Conservation (phyloP, 179 eudicot species). For the Dionaea muscipula region DNA sequence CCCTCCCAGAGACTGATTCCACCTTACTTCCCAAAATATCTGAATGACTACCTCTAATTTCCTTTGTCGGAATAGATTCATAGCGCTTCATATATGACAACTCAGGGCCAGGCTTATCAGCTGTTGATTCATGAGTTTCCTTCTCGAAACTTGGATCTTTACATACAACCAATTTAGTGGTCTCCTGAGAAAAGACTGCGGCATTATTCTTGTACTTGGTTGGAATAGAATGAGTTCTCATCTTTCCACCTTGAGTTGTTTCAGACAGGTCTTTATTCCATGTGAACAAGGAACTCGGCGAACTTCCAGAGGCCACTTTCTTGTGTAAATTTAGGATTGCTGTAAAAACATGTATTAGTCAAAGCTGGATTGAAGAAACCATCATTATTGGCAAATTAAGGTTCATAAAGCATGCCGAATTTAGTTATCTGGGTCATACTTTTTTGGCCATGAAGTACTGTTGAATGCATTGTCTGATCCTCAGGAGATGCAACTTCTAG, state of each 20-base stretch:
- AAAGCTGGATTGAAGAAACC: neutral
- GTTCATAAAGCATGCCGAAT: neutral
- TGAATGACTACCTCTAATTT: conserved; percentile 15
- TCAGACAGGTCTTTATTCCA: conserved; percentile 22
- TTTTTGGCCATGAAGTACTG: conserved; percentile 23
- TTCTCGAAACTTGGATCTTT: conserved; percentile 13
- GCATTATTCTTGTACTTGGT: conserved; percentile 14
- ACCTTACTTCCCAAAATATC: conserved; percentile 12
- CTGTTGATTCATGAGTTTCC: conserved; percentile 9
- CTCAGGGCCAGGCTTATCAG: conserved; percentile 21
- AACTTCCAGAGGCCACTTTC: conserved; percentile 21
- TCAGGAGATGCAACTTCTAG: conserved; percentile 24
- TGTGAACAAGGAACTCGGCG: conserved; percentile 21
- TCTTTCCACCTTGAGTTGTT: conserved; percentile 14
- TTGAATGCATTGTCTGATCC: conserved; percentile 16
- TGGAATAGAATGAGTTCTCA: conserved; percentile 16
- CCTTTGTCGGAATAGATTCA: conserved; percentile 14
- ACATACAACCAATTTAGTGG: conserved; percentile 11
- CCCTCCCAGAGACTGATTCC: conserved; percentile 18
- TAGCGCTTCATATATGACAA: conserved; percentile 9
- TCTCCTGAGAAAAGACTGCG: conserved; percentile 14
- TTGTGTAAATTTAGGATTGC: conserved; percentile 25
- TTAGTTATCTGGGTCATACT: conserved; percentile 24
- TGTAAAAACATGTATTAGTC: conserved; percentile 18
- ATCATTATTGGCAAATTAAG: neutral